phyloP scores from a whole-genome alignment of 2,329 filamentous ascomycete species.

The Fusarium solani-melongenae region DNA sequence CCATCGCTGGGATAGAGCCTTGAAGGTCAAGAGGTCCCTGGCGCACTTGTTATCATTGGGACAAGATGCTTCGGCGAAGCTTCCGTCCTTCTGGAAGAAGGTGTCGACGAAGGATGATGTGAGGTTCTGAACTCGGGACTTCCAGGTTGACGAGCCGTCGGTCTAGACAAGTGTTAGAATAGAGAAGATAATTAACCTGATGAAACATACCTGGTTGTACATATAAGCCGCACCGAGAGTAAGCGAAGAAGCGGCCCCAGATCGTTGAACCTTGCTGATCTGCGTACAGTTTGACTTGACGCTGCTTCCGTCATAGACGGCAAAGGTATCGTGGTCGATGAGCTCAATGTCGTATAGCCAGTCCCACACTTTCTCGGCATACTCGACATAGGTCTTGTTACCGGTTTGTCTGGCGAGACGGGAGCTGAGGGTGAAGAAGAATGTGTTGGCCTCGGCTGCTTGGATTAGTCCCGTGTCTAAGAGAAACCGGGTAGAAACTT shows the following conservation, averaged over 20 bases:
- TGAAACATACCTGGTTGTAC: slow-evolving; percentile 68
- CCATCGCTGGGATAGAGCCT: slow-evolving; percentile 75
- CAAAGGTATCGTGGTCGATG: slow-evolving; percentile 68
- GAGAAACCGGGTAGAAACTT: slow-evolving; percentile 19
- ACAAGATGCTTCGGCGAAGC: slow-evolving; percentile 75
- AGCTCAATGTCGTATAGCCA: slow-evolving; percentile 66
- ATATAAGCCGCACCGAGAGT: slow-evolving; percentile 73
- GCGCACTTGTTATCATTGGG: slow-evolving; percentile 69
- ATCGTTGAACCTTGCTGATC: slow-evolving; percentile 71
- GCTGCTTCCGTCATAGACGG: slow-evolving; percentile 72
- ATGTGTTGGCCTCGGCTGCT: slow-evolving; percentile 66
- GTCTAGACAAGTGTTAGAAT: slow-evolving; percentile 3
- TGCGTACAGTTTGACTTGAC: slow-evolving; percentile 68
- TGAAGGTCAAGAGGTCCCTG: slow-evolving; percentile 77
- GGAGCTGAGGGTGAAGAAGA: slow-evolving; percentile 73
- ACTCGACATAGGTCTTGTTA: slow-evolving; percentile 72
- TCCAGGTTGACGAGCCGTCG: slow-evolving; percentile 57
- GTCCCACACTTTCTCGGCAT: slow-evolving; percentile 70
- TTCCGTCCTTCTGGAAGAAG: slow-evolving; percentile 63
- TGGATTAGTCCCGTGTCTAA: background rate
- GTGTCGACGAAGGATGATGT: slow-evolving; percentile 57
- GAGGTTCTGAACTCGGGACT: slow-evolving; percentile 64
- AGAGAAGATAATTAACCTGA: background rate
- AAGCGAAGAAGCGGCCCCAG: slow-evolving; percentile 71
- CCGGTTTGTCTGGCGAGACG: slow-evolving; percentile 77